Evolutionary conservation across 768 basidiomycete genomes (phyloP), one percentile per base, ranked within the genome.

Genomic region (Boletus reticulatus): DNA sequence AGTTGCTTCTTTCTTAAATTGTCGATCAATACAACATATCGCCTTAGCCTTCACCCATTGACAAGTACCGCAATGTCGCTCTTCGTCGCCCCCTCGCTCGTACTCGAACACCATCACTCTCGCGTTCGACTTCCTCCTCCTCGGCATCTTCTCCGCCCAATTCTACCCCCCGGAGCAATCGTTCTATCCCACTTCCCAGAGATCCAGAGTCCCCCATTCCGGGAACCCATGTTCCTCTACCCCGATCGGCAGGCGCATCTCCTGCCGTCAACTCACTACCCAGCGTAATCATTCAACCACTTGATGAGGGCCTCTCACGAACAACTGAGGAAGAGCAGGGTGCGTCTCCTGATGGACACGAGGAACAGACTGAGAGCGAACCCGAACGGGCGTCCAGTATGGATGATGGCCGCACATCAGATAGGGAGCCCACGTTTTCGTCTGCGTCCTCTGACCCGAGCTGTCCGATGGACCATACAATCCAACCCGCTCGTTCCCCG

Each of bases 371-470:
- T 4, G 60, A 70, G 48, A 69, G 62, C 37, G 67, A 63, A 31
- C 49, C 42, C 17, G 70, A 71, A 43, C 64, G 13, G 16, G 47
- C 38, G 34, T 53, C 53, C 41, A 65, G 63, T 48, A 55, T 58
- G 9, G 68, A 73, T 24, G 67, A 67, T 42, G 61, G 44, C 61
- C 71, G 20, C 61, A 67, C 55, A 9, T 59, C 55, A 32, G 69
- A 69, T 22, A 71, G 65, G 36, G 85, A 88, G 48, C 85, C 87
- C 6, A 89, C 88, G 0, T 89, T 89, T 63, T 88, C 88, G 0
- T 88, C 88, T 11, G 85, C 87, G 34, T 84, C 80, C 14, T 81
- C 66, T 19, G 72, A 75, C 4, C 67, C 66, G 12, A 69, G 60
- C 29, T 62, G 64, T 56, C 73, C 74, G 38, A 59, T 49, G 61